These are phyloP conservation scores for Sugiyamaella lignohabitans DNA, from an alignment of 805 yeast genomes.

Conservation along the genomic window DNA sequence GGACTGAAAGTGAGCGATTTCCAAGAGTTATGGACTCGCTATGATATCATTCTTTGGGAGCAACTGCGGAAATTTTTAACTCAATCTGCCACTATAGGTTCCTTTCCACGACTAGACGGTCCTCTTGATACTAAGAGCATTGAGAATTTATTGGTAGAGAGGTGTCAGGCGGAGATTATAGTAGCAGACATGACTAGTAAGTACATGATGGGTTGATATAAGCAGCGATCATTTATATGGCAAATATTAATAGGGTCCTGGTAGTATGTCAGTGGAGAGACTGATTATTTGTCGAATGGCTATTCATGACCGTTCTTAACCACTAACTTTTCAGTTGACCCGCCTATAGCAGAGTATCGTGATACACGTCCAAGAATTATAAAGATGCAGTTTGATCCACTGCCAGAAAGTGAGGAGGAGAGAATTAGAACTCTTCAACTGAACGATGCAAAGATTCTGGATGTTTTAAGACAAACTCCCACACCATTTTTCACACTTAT, in stretches of 20 bases:
- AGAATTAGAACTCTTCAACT: conserved; percentile 33
- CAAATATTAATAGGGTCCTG: too few relatives aligned
- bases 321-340: conserved; percentile 10
- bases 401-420: conserved; percentile 35
- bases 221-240: too few relatives aligned
- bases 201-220: conserved; percentile 40
- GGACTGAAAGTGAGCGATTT: conserved; percentile 48
- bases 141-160: conserved; percentile 37
- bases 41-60: conserved; percentile 14
- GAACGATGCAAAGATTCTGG: conserved; percentile 45
- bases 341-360: conserved; percentile 37
- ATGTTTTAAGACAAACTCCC: conserved; percentile 61
- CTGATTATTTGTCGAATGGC: background rate
- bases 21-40: conserved; percentile 10
- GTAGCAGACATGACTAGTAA: conserved; percentile 32
- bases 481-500: conserved; percentile 63
- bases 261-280: too few relatives aligned
- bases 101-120: conserved; percentile 23
- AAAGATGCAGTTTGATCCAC: conserved; percentile 43
- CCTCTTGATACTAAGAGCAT: conserved; percentile 39
- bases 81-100: conserved; percentile 21
- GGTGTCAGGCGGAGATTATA: conserved; percentile 45
- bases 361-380: conserved; percentile 58
- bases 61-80: conserved; percentile 17
- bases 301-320: background rate